Percentiles rank a stretch among this genome's conserved stretches.
These are phyloP conservation scores for Dictyophora rubrovolvata DNA, from an alignment of 768 basidiomycete species.

Conservation along the genomic window DNA sequence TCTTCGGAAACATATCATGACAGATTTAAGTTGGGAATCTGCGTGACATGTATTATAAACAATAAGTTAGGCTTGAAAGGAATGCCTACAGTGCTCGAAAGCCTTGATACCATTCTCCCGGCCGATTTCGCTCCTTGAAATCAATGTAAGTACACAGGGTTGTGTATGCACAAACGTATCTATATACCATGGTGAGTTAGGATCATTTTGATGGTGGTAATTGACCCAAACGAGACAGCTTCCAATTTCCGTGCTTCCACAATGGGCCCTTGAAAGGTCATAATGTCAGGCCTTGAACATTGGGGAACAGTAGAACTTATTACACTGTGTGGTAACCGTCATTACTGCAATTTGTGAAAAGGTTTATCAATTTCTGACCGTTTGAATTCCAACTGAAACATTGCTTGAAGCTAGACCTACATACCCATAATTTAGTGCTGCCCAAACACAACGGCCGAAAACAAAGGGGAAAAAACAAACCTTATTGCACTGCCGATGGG, in stretches of 20 bases:
- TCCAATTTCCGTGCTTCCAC: conserved; percentile 57
- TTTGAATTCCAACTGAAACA: too few relatives aligned
- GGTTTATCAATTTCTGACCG: too few relatives aligned
- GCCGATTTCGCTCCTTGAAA: conserved; percentile 71
- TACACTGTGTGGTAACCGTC: too few relatives aligned
- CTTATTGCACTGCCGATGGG: too few relatives aligned
- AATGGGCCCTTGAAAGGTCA: conserved; percentile 65
- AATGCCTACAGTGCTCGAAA: conserved; percentile 56
- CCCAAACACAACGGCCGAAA: too few relatives aligned
- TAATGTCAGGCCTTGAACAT: too few relatives aligned
- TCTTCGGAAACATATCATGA: conserved; percentile 56
- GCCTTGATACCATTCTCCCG: conserved; percentile 81
- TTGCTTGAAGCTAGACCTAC: too few relatives aligned
- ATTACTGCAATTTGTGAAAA: too few relatives aligned
- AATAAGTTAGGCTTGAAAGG: neutral
- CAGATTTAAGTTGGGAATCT: conserved; percentile 84
- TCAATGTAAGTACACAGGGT: neutral
- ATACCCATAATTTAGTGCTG: too few relatives aligned
- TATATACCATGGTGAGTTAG: conserved; percentile 74
- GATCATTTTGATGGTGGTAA: conserved; percentile 83
- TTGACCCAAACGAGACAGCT: conserved; percentile 82
- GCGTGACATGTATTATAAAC: neutral
- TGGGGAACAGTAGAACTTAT: too few relatives aligned
- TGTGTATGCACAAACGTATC: neutral
- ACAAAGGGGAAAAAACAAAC: too few relatives aligned